These are phyloP conservation scores for Leccinum disarticulatum DNA, from an alignment of 768 basidiomycete species.

Conservation along the genomic window DNA sequence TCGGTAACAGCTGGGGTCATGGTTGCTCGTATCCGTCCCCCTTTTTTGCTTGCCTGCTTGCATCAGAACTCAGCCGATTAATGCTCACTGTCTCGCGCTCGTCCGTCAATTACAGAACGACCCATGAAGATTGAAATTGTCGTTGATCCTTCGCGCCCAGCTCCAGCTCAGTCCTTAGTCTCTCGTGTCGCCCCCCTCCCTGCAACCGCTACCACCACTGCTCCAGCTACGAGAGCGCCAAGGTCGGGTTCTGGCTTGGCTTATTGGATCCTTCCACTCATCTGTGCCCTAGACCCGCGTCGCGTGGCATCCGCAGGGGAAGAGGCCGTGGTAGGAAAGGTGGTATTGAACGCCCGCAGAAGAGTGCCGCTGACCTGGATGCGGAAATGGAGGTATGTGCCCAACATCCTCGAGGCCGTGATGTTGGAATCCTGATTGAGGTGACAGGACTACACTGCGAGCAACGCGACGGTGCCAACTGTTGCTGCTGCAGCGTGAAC, in stretches of 20 bases:
- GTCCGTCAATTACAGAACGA: slow-evolving; percentile 64
- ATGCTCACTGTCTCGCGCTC: slow-evolving; percentile 35
- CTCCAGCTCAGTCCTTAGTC: slow-evolving; percentile 60
- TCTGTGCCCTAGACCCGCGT: slow-evolving; percentile 27
- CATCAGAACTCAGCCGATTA: slow-evolving; percentile 36
- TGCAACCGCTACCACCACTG: slow-evolving; percentile 28
- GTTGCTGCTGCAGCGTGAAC: slow-evolving; percentile 40
- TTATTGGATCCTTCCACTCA: slow-evolving; percentile 2
- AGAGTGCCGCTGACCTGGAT: slow-evolving; percentile 88
- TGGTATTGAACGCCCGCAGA: slow-evolving; percentile 58
- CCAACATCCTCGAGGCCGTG: background rate
- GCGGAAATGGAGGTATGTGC: slow-evolving; percentile 93
- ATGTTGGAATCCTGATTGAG: background rate
- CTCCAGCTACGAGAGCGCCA: slow-evolving; percentile 26
- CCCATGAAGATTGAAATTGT: slow-evolving; percentile 99
- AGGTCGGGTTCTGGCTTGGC: slow-evolving; percentile 33
- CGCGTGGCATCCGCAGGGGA: slow-evolving; percentile 47
- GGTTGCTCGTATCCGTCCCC: slow-evolving; percentile 42
- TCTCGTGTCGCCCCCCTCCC: slow-evolving; percentile 81
- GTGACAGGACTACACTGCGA: slow-evolving; percentile 66
- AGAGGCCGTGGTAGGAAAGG: slow-evolving; percentile 46
- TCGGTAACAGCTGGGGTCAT: slow-evolving; percentile 28
- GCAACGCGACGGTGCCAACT: slow-evolving; percentile 42
- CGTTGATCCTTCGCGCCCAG: slow-evolving; percentile 77
- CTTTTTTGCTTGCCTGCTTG: slow-evolving; percentile 41